Conservation (phyloP, 352 stramenopile genomes). For the Globisporangium iwayamae region DNA sequence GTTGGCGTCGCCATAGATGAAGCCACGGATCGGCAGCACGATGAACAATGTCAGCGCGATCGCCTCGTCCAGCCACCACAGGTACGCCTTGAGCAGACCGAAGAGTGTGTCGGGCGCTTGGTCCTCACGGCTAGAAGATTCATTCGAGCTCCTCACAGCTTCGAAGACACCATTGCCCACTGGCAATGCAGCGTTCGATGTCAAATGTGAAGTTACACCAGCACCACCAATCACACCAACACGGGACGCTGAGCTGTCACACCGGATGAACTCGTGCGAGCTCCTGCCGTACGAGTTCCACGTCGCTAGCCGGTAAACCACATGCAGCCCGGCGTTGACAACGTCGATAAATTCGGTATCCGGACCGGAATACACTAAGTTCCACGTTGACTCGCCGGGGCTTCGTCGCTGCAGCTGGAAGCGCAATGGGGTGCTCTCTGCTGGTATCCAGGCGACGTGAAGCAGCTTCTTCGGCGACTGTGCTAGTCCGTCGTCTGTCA, state of each 20-base stretch:
- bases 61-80: slow-evolving; percentile 86
- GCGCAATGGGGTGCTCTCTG: slow-evolving; percentile 41
- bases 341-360: slow-evolving; percentile 75
- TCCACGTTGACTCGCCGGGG: slow-evolving; percentile 56
- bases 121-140: slow-evolving; percentile 14
- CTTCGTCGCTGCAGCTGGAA: slow-evolving; percentile 72
- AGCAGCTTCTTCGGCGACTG: slow-evolving; percentile 35
- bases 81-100: slow-evolving; percentile 55
- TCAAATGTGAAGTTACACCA: not conserved
- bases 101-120: slow-evolving; percentile 22
- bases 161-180: not conserved
- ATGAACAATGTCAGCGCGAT: slow-evolving; percentile 73
- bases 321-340: slow-evolving; percentile 43
- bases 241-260: slow-evolving; percentile 16
- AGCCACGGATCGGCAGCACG: slow-evolving; percentile 71
- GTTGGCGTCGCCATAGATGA: slow-evolving; percentile 82
- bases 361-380: slow-evolving; percentile 50
- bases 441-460: slow-evolving; percentile 54
- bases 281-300: slow-evolving; percentile 85
- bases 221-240: too few relatives aligned
- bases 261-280: slow-evolving; percentile 52
- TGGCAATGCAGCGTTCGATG: not conserved
- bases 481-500: not conserved
- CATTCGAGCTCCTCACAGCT: not conserved
- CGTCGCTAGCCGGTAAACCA: slow-evolving; percentile 72